Evolutionary conservation across 345 rosid genomes (phyloP), one percentile per base, ranked within the genome.

Genomic region (Populus euphratica): DNA sequence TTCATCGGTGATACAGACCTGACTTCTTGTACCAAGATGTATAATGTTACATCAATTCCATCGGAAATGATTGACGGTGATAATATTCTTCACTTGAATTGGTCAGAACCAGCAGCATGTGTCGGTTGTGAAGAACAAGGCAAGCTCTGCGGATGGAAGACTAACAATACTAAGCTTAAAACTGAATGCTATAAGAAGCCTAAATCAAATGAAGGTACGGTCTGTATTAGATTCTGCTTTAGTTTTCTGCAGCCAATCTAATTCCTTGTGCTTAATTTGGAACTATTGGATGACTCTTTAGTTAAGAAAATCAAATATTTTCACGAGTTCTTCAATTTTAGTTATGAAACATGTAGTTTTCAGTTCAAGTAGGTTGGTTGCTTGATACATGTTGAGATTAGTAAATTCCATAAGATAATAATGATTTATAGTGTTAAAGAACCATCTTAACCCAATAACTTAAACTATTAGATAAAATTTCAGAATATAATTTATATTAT

Each of bases 11-110:
- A 36, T n/a, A 11, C 5, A 3, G 6, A 47, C 10, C 71, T 54
- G 27, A 7, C 62, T 21, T 68, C 73, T 54, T 76, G 73, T 35
- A 69, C 67, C 62, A 76, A 76, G 73, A 25, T 49, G 52, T 67
- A 49, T 20, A 65, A 23, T 27, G 27, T 52, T 54, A 25, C 35
- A 16, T 35, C 29, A 25, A 12, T 75, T 33, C 78, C 78, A 31
- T 0, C 2, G 2, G 35, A 47, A 2, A 21, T 75, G 41, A 38
- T 38, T 33, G 0, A 0, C 41, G 1, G 44, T 12, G 10, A 76
- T 27, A 21, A 35, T 16, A 10, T 49, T 21, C 64, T 50, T 66
- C 49, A 14, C 0, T 68, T 76, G 2, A 68, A 52, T 14, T 76
- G 78, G 78, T n/a, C 65, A 8, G 36, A 8, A 50, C 66, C 78